These are phyloP conservation scores for Kandelia obovata DNA, from an alignment of 345 rosid species.

Conservation along the genomic window DNA sequence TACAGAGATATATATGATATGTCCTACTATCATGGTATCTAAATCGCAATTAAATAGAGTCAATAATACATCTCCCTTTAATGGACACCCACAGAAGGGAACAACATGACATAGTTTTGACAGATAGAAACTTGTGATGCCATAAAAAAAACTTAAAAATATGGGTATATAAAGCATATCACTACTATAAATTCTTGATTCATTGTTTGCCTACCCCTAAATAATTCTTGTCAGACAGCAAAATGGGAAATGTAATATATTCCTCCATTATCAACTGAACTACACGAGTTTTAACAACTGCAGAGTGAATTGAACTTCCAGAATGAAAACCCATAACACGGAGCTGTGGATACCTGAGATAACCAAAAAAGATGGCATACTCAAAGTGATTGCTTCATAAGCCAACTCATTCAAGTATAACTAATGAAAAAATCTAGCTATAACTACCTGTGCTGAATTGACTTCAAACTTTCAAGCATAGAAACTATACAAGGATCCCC, in stretches of 20 bases:
- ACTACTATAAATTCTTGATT: not conserved
- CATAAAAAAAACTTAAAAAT: too few species aligned
- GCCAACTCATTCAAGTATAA: slow-evolving; percentile 3
- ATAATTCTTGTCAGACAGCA: slow-evolving; percentile 50
- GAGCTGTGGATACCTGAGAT: slow-evolving; percentile 61
- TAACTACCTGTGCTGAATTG: slow-evolving; percentile 69
- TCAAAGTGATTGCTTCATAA: slow-evolving; percentile 7
- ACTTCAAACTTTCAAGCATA: slow-evolving; percentile 61
- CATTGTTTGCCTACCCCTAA: slow-evolving; percentile 40
- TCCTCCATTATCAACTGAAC: slow-evolving; percentile 59
- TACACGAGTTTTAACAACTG: slow-evolving; percentile 41
- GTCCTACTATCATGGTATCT: too few species aligned
- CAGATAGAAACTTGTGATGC: too few species aligned
- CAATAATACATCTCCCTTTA: too few species aligned
- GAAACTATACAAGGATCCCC: slow-evolving; percentile 28
- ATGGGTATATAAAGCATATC: not conserved
- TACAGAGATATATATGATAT: too few species aligned
- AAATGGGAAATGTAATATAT: slow-evolving; percentile 69
- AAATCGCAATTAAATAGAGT: too few species aligned
- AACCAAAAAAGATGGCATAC: slow-evolving; percentile 11
- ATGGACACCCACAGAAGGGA: too few species aligned
- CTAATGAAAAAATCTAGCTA: slow-evolving; percentile 2
- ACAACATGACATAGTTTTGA: too few species aligned
- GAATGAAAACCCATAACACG: slow-evolving; percentile 54
- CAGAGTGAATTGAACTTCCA: slow-evolving; percentile 39